These are phyloP conservation scores for Phytophthora brassicae DNA, from an alignment of 352 stramenopile species.

Conservation along the genomic window DNA sequence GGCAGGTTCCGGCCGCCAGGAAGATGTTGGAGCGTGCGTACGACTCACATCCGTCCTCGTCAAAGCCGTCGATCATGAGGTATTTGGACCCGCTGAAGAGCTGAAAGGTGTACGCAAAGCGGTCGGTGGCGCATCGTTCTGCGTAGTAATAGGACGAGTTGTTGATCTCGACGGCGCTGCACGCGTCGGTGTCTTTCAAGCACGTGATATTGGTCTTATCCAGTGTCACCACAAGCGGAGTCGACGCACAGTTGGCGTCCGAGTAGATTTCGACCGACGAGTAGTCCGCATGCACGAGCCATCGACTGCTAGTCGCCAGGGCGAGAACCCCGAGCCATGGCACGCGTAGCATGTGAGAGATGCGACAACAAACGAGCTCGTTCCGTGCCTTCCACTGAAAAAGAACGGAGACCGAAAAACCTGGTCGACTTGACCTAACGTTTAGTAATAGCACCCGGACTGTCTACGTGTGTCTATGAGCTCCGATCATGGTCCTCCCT, in stretches of 20 bases:
- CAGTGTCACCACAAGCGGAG: constrained; percentile 34
- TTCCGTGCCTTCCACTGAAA: constrained; percentile 28
- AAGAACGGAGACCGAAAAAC: constrained; percentile 18
- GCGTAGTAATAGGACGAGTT: constrained; percentile 44
- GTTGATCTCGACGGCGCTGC: constrained; percentile 33
- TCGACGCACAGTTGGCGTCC: constrained; percentile 38
- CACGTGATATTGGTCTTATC: constrained; percentile 24
- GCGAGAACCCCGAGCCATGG: constrained; percentile 31
- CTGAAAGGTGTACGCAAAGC: constrained; percentile 34
- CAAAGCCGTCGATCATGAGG: constrained; percentile 42
- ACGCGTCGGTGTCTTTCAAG: constrained; percentile 18
- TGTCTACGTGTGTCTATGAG: constrained; percentile 24
- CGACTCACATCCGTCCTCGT: constrained; percentile 19
- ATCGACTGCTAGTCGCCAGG: constrained; percentile 19
- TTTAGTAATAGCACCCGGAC: constrained; percentile 15
- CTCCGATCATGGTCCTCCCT: constrained; percentile 28
- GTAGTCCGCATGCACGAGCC: constrained; percentile 23
- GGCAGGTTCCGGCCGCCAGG: constrained; percentile 36
- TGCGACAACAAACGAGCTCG: constrained; percentile 8
- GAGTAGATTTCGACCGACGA: constrained; percentile 39
- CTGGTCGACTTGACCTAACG: constrained; percentile 20
- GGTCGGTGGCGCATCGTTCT: constrained; percentile 29
- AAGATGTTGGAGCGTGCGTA: constrained; percentile 38
- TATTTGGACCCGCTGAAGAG: constrained; percentile 39
- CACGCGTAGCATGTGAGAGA: constrained; percentile 22